Conservation (phyloP, 768 basidiomycete genomes). For the Rhodotorula kratochvilovae region DNA sequence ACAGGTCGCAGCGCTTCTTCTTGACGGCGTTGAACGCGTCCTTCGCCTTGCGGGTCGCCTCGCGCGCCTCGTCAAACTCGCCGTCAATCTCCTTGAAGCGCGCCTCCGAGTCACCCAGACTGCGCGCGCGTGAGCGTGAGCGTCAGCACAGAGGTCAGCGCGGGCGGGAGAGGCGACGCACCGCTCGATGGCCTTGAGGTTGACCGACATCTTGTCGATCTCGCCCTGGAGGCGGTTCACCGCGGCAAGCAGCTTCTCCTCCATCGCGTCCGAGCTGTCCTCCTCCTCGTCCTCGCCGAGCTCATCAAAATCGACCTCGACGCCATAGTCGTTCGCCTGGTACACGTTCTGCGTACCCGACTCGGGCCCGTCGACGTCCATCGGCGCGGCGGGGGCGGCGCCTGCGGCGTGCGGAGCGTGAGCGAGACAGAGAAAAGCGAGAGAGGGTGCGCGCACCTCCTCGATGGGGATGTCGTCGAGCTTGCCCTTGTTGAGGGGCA, state of each 20-base stretch:
- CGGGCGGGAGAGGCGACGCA: conserved; percentile 49
- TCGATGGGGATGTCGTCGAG: conserved; percentile 86
- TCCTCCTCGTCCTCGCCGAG: conserved; percentile 70
- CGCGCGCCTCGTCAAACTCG: conserved; percentile 86
- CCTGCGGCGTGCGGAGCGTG: neutral
- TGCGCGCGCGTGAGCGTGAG: neutral
- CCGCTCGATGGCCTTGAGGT: conserved; percentile 93
- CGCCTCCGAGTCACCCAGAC: conserved; percentile 53
- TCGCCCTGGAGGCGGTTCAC: conserved; percentile 68
- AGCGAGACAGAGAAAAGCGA: neutral
- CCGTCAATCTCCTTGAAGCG: conserved; percentile 83
- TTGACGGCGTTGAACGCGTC: conserved; percentile 87
- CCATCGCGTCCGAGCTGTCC: conserved; percentile 61
- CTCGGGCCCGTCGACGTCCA: conserved; percentile 89
- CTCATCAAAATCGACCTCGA: conserved; percentile 76
- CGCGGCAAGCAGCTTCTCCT: conserved; percentile 68
- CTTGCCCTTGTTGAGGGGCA: conserved; percentile 71
- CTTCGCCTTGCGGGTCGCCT: conserved; percentile 80
- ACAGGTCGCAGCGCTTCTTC: conserved; percentile 68
- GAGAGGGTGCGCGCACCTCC: conserved; percentile 58
- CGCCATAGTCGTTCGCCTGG: conserved; percentile 72
- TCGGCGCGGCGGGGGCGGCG: conserved; percentile 64
- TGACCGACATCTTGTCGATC: conserved; percentile 90
- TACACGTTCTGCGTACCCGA: conserved; percentile 70
- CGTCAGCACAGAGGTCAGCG: neutral